Conservation (phyloP, 768 basidiomycete genomes). For the Amanita inopinata region DNA sequence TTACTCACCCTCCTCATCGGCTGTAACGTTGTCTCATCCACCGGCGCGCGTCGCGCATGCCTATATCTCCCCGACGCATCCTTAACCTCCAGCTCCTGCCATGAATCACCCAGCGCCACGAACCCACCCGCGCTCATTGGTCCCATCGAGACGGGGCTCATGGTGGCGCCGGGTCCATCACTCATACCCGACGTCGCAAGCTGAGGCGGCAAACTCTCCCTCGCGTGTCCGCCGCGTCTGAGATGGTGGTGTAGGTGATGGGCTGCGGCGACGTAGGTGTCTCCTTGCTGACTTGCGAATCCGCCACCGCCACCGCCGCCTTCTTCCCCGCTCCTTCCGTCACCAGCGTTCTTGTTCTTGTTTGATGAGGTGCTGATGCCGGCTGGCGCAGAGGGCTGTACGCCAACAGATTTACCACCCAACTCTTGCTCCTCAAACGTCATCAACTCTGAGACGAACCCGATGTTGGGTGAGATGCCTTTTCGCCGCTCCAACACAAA, state of each 20-base stretch:
- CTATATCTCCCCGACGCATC: slow-evolving; percentile 80
- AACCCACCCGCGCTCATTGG: slow-evolving; percentile 23
- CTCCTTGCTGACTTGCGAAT: slow-evolving; percentile 17
- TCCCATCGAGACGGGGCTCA: slow-evolving; percentile 19
- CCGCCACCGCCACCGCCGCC: slow-evolving; percentile 9
- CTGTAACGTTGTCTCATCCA: slow-evolving; percentile 81
- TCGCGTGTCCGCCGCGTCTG: slow-evolving; percentile 51
- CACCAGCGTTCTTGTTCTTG: slow-evolving; percentile 14
- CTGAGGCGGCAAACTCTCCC: slow-evolving; percentile 68
- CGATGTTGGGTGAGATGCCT: slow-evolving; percentile 95
- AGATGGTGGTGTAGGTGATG: slow-evolving; percentile 24
- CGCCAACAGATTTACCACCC: slow-evolving; percentile 65
- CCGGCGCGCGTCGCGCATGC: slow-evolving; percentile 80
- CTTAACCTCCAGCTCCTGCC: slow-evolving; percentile 84
- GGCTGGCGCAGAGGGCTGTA: slow-evolving; percentile 31
- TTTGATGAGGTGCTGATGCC: slow-evolving; percentile 8
- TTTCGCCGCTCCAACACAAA: slow-evolving; percentile 90
- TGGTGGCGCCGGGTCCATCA: slow-evolving; percentile 31
- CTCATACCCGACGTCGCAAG: slow-evolving; percentile 25
- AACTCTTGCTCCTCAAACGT: slow-evolving; percentile 89
- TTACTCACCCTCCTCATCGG: slow-evolving; percentile 88
- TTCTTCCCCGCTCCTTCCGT: slow-evolving; percentile 19
- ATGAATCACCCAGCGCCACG: slow-evolving; percentile 52
- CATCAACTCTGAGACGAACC: slow-evolving; percentile 96
- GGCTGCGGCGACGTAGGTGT: slow-evolving; percentile 33